Evolutionary conservation across 2,329 filamentous ascomycete genomes (phyloP), one percentile per base, ranked within the genome.

Genomic region (Cladosporium austrohemisphaericum): DNA sequence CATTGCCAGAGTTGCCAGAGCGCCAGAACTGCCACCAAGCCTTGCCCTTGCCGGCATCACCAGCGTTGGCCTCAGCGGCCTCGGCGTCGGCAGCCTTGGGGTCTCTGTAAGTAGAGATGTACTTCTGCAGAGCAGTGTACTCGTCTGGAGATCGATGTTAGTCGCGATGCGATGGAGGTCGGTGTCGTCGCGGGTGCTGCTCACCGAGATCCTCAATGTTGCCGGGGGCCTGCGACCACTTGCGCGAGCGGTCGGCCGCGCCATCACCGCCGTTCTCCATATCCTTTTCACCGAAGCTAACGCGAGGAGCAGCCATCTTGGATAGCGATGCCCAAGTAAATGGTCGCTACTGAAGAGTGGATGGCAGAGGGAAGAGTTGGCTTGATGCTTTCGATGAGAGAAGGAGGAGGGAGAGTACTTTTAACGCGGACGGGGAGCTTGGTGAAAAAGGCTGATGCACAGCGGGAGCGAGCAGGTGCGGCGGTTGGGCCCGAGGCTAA

Each of bases 41-140:
- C 60, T 72, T 73, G 56, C 61, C 61, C 70, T 79, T 80, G 62
- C 68, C 68, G 38, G 71, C 66, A 49, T 70, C 61, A 11, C 57
- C 65, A 18, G 71, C 66, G 50, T 67, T 52, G 16, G 57, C 50
- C 22, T 60, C 70, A 41, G 66, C 68, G 52, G 70, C 71, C 29
- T 68, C 73, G 37, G 64, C 66, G 51, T 71, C 66, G 48, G 65
- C 65, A 46, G 73, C 72, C 63, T 79, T 78, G 51, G 78, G 75
- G 68, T 83, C 80, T 60, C 76, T 77, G 69, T 84, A 84, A 63
- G 78, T 81, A 57, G 80, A 81, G 66, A 85, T 84, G 71, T 82
- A 85, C 62, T 81, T 78, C 65, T 84, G 80, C 47, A 85, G 72
- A 46, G 80, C 79, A 57, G 77, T 76, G 69, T 84, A 85, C 68